Percentiles rank a stretch among this genome's conserved stretches.
phyloP scores from a whole-genome alignment of 768 basidiomycete genomes.

The Xerocomellus chrysenteron region DNA sequence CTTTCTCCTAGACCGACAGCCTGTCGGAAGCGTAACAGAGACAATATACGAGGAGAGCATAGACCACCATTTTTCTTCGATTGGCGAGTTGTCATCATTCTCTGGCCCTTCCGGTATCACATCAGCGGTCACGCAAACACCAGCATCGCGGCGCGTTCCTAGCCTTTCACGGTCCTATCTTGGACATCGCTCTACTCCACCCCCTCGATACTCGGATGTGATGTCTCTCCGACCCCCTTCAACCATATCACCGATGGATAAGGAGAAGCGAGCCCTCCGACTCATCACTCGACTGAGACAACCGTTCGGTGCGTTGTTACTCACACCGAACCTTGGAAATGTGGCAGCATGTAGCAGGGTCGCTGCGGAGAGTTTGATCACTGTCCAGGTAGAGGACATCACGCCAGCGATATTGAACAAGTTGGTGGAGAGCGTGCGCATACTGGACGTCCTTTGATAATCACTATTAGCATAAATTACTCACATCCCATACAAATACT shows the following conservation, averaged over 20 bases:
- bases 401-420: not conserved
- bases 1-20: not conserved
- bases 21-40: not conserved
- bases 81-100: no score
- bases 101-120: no score
- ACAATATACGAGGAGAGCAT: not conserved
- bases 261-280: not conserved
- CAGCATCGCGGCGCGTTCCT: no score
- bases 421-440: not conserved
- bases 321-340: not conserved
- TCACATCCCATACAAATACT: no score
- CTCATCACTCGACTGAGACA: not conserved
- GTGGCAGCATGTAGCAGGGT: not conserved
- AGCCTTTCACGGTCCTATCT: no score
- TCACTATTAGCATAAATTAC: no score
- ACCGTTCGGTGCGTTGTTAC: not conserved
- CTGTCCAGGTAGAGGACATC: not conserved
- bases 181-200: no score
- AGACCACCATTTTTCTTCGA: not conserved
- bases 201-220: no score
- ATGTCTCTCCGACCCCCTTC: not conserved
- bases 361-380: not conserved
- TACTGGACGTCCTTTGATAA: not conserved
- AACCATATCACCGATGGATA: not conserved
- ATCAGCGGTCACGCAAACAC: no score